phyloP scores from a whole-genome alignment of 2,329 filamentous ascomycete species.

The Colletotrichum sp. region DNA sequence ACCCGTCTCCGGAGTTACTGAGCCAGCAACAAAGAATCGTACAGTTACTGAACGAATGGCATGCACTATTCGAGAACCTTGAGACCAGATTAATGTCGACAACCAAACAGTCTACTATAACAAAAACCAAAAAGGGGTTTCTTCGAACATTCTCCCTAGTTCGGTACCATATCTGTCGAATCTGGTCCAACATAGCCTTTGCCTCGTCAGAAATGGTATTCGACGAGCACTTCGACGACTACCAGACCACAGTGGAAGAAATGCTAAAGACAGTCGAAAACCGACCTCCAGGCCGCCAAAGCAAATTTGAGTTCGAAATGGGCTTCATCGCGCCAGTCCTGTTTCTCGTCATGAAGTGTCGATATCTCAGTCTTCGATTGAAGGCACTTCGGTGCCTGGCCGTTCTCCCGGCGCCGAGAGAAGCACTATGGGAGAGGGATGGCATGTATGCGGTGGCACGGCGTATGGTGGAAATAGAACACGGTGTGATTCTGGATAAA shows the following conservation, averaged over 20 bases:
- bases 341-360: conserved; percentile 2
- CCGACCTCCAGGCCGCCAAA: not conserved
- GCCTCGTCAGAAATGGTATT: conserved; percentile 32
- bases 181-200: conserved; percentile 1
- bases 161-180: not conserved
- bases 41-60: not conserved
- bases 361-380: conserved; percentile 38
- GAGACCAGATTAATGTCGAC: not conserved
- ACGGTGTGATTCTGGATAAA: not conserved
- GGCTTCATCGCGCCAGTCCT: not conserved
- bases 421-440: conserved; percentile 1
- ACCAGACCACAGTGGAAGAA: conserved; percentile 40
- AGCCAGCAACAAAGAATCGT: not conserved
- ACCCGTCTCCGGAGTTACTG: conserved; percentile 20
- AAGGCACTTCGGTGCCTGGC: conserved; percentile 38
- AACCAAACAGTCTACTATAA: not conserved
- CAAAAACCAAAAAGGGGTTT: not conserved
- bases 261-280: conserved; percentile 14
- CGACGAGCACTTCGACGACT: conserved; percentile 37
- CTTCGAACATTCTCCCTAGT: not conserved
- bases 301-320: conserved; percentile 10
- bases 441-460: conserved; percentile 2
- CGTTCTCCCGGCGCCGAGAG: conserved; percentile 24
- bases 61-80: conserved; percentile 26
- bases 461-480: conserved; percentile 13